A percentile compares a stretch with the other conserved stretches of the same genome.
phyloP scores from a whole-genome alignment of 1,284 basidiomycete genomes.

The Marasmius sp. region DNA sequence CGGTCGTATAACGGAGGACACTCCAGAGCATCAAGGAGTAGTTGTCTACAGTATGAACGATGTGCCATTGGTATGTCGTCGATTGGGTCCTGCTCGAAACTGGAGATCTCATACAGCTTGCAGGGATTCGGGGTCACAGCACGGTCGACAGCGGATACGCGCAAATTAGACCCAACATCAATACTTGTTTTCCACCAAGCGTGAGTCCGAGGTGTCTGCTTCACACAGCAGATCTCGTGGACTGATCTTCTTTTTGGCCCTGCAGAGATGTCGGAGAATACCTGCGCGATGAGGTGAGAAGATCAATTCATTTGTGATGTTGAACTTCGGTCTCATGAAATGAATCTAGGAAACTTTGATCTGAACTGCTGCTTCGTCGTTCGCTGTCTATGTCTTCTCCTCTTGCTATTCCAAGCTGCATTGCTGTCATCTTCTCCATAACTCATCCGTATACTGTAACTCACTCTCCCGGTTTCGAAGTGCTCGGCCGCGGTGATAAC shows the following conservation, averaged over 20 bases:
- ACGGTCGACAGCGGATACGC: conserved; percentile 91
- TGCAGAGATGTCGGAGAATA: conserved; percentile 95
- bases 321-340: conserved; percentile 10
- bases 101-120: conserved; percentile 9
- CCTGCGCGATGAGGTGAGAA: conserved; percentile 84
- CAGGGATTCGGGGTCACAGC: conserved; percentile 99
- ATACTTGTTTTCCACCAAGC: conserved; percentile 99
- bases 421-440: background rate
- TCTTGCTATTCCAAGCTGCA: conserved; percentile 1
- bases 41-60: conserved; percentile 97
- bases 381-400: conserved; percentile 7
- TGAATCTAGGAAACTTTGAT: conserved; percentile 67
- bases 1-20: conserved; percentile 98
- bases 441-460: conserved; percentile 7
- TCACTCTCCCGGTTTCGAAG: conserved; percentile 36
- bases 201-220: conserved; percentile 44
- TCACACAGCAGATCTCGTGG: background rate
- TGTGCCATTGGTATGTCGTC: conserved; percentile 72
- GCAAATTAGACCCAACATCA: conserved; percentile 97
- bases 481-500: conserved; percentile 34
- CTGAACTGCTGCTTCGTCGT: conserved; percentile 32
- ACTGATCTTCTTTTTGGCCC: conserved; percentile 6
- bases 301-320: conserved; percentile 5
- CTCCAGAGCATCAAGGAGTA: conserved; percentile 98
- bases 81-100: conserved; percentile 3